Evolutionary conservation across 768 basidiomycete genomes (phyloP).

Genomic region (Xerocomellus chrysenteron): DNA sequence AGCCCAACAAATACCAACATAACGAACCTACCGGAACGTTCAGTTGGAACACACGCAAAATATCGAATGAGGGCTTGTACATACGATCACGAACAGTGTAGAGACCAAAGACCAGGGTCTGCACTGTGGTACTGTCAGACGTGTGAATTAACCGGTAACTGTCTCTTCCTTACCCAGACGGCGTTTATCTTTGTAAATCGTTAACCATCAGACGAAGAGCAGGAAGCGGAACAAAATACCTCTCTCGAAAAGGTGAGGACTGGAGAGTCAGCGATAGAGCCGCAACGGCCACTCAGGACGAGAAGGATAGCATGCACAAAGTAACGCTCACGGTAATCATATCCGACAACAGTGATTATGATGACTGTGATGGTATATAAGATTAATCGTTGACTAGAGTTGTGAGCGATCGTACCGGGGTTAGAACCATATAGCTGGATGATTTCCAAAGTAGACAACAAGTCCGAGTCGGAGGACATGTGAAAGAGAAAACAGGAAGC

Average conservation of each 20-base stretch:
- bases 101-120: conserved; percentile 17
- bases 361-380: not conserved
- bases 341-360: not conserved
- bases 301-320: not conserved
- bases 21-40: conserved; percentile 10
- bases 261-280: not conserved
- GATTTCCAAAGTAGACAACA: not conserved
- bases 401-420: not conserved
- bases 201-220: not conserved
- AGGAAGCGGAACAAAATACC: not conserved
- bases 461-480: conserved; percentile 9
- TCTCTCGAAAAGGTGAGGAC: conserved; percentile 17
- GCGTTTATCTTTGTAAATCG: conserved; percentile 7
- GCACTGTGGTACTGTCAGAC: conserved; percentile 2
- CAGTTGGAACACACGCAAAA: not conserved
- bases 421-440: not conserved
- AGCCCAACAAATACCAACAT: conserved; percentile 8
- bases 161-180: conserved; percentile 10
- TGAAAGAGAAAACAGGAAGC: not conserved
- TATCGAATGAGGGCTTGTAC: not conserved
- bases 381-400: not conserved
- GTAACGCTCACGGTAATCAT: conserved; percentile 9
- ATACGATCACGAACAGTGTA: conserved; percentile 12
- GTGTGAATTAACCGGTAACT: fast-evolving
- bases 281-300: not conserved